phyloP scores from a whole-genome alignment of 148 eudicot species.

The Selenicereus undatus region DNA sequence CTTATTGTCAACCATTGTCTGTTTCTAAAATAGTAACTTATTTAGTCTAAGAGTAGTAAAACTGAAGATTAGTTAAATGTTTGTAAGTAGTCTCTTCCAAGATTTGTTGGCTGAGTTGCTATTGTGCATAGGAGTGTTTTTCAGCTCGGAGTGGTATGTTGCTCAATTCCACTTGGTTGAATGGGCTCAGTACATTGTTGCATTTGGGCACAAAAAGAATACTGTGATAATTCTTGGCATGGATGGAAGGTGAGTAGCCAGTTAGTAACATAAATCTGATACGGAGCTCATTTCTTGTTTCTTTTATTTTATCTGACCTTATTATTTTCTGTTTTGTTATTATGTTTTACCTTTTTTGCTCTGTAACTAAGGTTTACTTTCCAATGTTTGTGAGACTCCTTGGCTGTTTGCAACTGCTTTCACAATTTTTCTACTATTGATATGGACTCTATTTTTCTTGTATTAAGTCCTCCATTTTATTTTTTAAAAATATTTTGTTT shows the following conservation, averaged over 20 bases:
- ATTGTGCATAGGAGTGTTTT: constrained; percentile 62
- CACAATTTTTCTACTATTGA: neutral
- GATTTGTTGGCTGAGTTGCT: constrained; percentile 15
- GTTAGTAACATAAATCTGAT: neutral
- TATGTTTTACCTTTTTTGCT: no score
- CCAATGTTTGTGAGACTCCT: neutral
- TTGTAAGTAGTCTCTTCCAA: neutral
- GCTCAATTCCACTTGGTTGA: constrained; percentile 78
- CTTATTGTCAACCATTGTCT: no score
- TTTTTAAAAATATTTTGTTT: no score
- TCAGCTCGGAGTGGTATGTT: constrained; percentile 91
- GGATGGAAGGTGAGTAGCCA: constrained; percentile 77
- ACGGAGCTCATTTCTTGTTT: no score
- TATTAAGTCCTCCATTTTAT: neutral
- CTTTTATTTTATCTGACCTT: no score
- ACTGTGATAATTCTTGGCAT: constrained; percentile 69
- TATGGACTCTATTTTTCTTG: neutral
- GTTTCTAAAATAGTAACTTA: neutral
- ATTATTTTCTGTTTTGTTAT: no score
- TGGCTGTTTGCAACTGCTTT: neutral
- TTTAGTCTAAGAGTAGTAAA: neutral
- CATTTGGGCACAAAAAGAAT: constrained; percentile 89
- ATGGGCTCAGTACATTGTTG: constrained; percentile 72
- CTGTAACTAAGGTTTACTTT: no score
- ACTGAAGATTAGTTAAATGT: neutral